Conservation (phyloP, 148 eudicot genomes). For the Salicornia ramosissima region DNA sequence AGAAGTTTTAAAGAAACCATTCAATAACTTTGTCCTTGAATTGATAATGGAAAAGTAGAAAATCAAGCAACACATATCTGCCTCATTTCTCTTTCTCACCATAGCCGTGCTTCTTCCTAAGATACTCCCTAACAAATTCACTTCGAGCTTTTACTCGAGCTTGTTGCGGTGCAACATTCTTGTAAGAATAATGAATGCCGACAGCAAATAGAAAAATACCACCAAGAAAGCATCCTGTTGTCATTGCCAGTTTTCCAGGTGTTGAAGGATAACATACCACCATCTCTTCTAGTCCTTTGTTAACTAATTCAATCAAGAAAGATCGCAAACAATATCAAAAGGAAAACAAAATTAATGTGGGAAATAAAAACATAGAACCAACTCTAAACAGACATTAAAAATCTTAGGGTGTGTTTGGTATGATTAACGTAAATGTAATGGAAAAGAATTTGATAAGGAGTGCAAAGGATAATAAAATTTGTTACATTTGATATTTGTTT, state of each 20-base stretch:
- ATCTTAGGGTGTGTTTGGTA: too few species aligned
- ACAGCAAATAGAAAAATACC: conserved; percentile 55
- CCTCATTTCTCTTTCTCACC: conserved; percentile 24
- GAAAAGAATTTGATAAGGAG: too few species aligned
- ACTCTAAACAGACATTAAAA: too few species aligned
- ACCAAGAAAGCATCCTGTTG: conserved; percentile 44
- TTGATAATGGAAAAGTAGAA: background rate
- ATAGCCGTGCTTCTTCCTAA: conserved; percentile 59
- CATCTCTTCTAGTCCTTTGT: conserved; percentile 35
- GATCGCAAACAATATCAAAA: background rate
- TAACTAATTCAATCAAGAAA: background rate
- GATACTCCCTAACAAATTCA: conserved; percentile 56
- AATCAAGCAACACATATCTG: background rate
- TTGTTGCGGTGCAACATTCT: conserved; percentile 82
- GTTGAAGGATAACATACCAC: conserved; percentile 71
- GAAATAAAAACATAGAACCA: too few species aligned
- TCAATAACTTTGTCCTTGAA: background rate
- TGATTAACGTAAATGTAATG: too few species aligned
- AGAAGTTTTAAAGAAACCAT: background rate
- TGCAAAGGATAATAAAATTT: too few species aligned
- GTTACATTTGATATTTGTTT: too few species aligned
- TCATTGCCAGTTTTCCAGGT: conserved; percentile 55
- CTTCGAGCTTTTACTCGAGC: conserved; percentile 78
- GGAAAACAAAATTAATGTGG: background rate
- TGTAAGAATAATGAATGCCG: conserved; percentile 66